Evolutionary conservation across 208 protist species (phyloP).

Genomic region (Crithidia sp.): DNA sequence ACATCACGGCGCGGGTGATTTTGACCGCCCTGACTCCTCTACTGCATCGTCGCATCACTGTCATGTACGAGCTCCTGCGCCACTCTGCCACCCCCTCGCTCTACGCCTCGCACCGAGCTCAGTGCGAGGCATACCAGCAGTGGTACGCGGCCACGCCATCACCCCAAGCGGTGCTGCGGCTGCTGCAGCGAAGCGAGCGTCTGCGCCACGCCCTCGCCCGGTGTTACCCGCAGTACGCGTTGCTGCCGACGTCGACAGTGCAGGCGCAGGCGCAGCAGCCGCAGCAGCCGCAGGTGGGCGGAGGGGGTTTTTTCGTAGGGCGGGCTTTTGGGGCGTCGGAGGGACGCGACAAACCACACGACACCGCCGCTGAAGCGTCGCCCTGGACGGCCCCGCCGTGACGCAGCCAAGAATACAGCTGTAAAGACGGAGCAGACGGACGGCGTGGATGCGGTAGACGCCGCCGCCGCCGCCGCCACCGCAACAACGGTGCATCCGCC

Average conservation of each 20-base stretch:
- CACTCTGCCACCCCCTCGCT: conserved; percentile 53
- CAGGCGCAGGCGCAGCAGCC: too few species aligned
- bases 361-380: too few species aligned
- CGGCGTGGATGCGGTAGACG: too few species aligned
- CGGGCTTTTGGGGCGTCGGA: too few species aligned
- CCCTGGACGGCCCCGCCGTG: too few species aligned
- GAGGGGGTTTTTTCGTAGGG: too few species aligned
- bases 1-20: conserved; percentile 43
- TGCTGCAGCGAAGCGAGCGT: conserved; percentile 52
- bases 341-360: too few species aligned
- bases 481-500: not conserved
- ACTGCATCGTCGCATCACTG: conserved; percentile 62
- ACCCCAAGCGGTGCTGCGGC: conserved; percentile 56
- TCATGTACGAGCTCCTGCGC: conserved; percentile 81
- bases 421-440: too few species aligned
- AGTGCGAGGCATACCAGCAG: conserved; percentile 48
- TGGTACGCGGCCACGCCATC: conserved; percentile 69
- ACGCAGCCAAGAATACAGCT: too few species aligned
- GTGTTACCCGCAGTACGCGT: conserved; percentile 32
- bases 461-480: not conserved
- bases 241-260: not conserved
- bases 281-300: too few species aligned
- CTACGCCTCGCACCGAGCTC: conserved; percentile 41
- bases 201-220: conserved; percentile 44
- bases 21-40: conserved; percentile 52